Evolutionary conservation across 345 rosid species (phyloP), one percentile per base, ranked within the genome.

Genomic region (Ceriops zippeliana): DNA sequence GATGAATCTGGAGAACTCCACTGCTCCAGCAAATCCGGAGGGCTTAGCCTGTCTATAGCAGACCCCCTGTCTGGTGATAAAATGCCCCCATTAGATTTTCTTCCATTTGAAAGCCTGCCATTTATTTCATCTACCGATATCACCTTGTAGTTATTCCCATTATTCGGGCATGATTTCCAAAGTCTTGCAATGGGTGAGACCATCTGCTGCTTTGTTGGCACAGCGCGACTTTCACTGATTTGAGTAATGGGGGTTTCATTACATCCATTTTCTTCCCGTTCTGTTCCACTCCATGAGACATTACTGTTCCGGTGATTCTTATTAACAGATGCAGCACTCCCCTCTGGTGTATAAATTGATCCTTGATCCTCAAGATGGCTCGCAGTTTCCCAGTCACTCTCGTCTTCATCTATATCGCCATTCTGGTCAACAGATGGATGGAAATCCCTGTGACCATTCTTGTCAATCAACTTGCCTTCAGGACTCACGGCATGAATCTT

Each of bases 341-440:
- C 91, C 31, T 89, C 90, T 0, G 80, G 91, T 7, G 96, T 87
- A 80, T 65, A 90, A 67, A 87, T 86, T 35, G 96, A 95, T 30
- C 83, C 91, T 68, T 87, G 93, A 68, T 90, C 97, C 68, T 90
- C 96, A 5, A 77, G 81, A 78, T 88, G 89, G 80, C 96, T 95
- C 76, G 83, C 96, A 19, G 99, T 90, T 84, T 95, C 99, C 99
- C 99, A 95, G 34, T 87, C 96, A 60, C 99, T 95, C 71, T 95
- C 98, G 56, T 90, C 96, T 64, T 91, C 96, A 71, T 90, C 91
- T 0, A 85, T 66, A 11, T 84, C 89, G 17, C 76, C 87, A 68
- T 81, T 77, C 62, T 81, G 84, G 60, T 79, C 79, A 47, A 65
- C 47, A 53, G 9, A 85, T n/a, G 73, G 82, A 62, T 73, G 67